Percentiles rank a stretch among this genome's conserved stretches.
Conservation (phyloP, 306 rosid genomes). For the Gastrolobium bilobum region DNA sequence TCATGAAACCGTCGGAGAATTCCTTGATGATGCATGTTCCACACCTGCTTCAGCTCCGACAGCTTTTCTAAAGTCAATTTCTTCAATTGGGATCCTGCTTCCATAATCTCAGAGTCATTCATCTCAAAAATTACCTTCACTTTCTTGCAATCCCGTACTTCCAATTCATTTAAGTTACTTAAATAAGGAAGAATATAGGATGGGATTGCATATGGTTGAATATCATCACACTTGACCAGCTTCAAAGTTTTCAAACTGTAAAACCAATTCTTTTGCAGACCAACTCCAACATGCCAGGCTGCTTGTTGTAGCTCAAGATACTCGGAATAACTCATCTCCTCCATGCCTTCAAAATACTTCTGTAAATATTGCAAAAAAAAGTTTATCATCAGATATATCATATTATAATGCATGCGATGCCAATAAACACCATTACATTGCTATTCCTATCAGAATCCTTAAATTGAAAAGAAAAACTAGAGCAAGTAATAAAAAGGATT, state of each 20-base stretch:
- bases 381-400: neutral
- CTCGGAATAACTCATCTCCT: neutral
- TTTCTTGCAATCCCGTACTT: neutral
- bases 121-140: neutral
- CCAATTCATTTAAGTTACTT: constrained; percentile 7
- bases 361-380: neutral
- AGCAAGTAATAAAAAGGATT: neutral
- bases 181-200: neutral
- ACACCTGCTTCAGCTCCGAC: neutral
- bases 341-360: constrained; percentile 1
- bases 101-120: neutral
- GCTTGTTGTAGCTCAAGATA: neutral
- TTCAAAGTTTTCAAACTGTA: neutral
- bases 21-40: neutral
- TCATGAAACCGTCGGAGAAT: neutral
- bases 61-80: neutral
- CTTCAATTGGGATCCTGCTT: neutral
- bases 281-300: neutral
- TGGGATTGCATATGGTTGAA: neutral
- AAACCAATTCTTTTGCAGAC: too few species aligned
- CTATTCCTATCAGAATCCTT: neutral
- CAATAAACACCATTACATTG: neutral
- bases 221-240: neutral
- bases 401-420: neutral
- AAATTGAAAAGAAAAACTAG: neutral